Base-by-base conservation (phyloP, 306 rosid genomes). In the Cotoneaster glaucophyllus region DNA sequence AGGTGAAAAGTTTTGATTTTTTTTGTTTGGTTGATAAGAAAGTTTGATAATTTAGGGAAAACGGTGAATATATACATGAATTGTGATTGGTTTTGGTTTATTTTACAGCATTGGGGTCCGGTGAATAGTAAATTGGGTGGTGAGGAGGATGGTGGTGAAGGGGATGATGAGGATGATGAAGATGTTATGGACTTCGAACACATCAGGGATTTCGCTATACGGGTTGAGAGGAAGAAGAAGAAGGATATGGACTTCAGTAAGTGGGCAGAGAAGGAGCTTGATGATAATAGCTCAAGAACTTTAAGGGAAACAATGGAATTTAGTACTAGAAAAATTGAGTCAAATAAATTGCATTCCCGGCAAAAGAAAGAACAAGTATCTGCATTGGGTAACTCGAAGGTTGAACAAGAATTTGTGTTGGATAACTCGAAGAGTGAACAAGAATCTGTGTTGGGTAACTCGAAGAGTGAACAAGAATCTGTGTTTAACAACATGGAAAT, bases 61-160 rank as follows among this genome's bases (percentile, higher is more conserved):
- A 37, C n/a, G 7, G 64, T 26, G 48, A 29, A 28, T 31, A 5
- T 63, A 6, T 28, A 29, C 11, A 28, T 29, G 41, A 65, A 8
- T 21, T 70, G 50, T 75, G 57, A 80, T 71, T 63, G 69, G 73
- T 53, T 56, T 29, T 61, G 50, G 32, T 69, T 53, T 67, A 67
- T 85, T 81, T 74, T 82, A 50, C 96, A 95, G 99, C 84, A 90
- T 82, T 89, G 99, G 97, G 82, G 69, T 79, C 89, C 99, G 13
- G 57, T 86, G 39, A 84, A 80, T 67, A 45, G 79, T 70, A 83
- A 79, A 81, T 66, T 53, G 67, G 82, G 58, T n/a, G 81, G 43
- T 58, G 80, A 29, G 58, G 74, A 69, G 24, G 69, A 21, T 64
- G 85, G 67, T 67, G 79, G 70, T 69, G 37, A 66, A 59, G 79